These are phyloP conservation scores for Flaveria trinervia DNA, from an alignment of 129 eudicot genomes.

Conservation along the genomic window DNA sequence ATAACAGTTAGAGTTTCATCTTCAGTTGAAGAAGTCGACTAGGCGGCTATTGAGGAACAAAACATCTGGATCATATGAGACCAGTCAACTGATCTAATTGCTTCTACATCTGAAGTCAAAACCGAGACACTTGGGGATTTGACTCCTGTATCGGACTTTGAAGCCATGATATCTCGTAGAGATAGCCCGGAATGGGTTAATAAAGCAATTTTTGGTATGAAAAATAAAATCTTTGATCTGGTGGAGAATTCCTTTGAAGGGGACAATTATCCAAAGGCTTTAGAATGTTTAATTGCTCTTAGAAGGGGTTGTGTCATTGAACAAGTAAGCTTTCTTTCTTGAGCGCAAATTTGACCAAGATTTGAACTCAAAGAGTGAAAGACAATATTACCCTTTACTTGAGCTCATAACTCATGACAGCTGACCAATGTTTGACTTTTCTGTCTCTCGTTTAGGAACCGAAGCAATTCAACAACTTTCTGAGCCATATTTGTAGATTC, in stretches of 20 bases:
- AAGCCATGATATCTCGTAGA: conserved; percentile 90
- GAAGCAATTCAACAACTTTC: conserved; percentile 81
- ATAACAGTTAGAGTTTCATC: conserved; percentile 2
- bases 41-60: conserved; percentile 60
- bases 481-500: conserved; percentile 56
- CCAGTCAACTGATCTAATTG: conserved; percentile 46
- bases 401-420: background rate
- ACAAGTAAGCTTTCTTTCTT: conserved; percentile 56
- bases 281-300: conserved; percentile 76
- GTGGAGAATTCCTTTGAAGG: conserved; percentile 71
- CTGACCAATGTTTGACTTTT: background rate
- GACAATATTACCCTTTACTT: conserved; percentile 5
- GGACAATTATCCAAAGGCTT: conserved; percentile 61
- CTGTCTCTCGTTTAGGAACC: conserved; percentile 62
- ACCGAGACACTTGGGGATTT: conserved; percentile 64
- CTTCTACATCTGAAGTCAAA: conserved; percentile 48
- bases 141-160: conserved; percentile 82
- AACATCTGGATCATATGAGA: conserved; percentile 66
- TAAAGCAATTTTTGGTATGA: conserved; percentile 79
- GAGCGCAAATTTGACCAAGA: background rate
- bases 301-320: conserved; percentile 87
- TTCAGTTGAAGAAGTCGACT: conserved; percentile 80
- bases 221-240: conserved; percentile 58
- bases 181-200: conserved; percentile 85
- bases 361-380: background rate